phyloP scores from a whole-genome alignment of 768 basidiomycete species.

The Xerocomellus amylosporus region DNA sequence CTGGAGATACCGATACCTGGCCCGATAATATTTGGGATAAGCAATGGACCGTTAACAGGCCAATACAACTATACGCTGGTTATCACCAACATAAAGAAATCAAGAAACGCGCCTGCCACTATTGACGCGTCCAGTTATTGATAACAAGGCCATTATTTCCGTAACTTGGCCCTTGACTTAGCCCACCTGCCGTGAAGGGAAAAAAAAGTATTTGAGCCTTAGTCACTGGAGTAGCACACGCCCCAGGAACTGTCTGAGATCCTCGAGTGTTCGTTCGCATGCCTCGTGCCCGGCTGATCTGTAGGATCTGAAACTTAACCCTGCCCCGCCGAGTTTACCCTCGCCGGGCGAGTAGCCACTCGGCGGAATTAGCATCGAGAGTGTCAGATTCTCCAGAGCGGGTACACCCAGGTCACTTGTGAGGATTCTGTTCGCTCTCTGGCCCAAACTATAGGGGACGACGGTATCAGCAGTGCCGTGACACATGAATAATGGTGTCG shows the following conservation, averaged over 20 bases:
- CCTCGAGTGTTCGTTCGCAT: conserved; percentile 59
- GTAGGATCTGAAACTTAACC: conserved; percentile 68
- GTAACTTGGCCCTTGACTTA: neutral
- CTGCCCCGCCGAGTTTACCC: conserved; percentile 33
- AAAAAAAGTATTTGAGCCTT: neutral
- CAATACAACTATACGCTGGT: neutral
- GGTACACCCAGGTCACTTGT: conserved; percentile 51
- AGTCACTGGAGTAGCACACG: conserved; percentile 44
- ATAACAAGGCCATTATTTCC: neutral
- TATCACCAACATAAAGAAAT: neutral
- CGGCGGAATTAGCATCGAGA: conserved; percentile 28
- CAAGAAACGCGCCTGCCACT: neutral
- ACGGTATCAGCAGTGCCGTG: conserved; percentile 78
- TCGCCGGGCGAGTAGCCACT: conserved; percentile 20
- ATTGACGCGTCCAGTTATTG: neutral
- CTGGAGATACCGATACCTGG: neutral
- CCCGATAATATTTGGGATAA: neutral
- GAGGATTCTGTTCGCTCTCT: conserved; percentile 56
- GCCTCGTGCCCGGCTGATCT: conserved; percentile 66
- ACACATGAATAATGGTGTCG: conserved; percentile 82
- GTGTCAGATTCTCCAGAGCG: conserved; percentile 34
- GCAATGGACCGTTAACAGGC: neutral
- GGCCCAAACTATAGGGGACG: conserved; percentile 55
- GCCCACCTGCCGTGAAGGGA: neutral
- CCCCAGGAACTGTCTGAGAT: conserved; percentile 70